Evolutionary conservation across 1,139 yeast species (phyloP).

Genomic region (Suhomyces ambrosiae): DNA sequence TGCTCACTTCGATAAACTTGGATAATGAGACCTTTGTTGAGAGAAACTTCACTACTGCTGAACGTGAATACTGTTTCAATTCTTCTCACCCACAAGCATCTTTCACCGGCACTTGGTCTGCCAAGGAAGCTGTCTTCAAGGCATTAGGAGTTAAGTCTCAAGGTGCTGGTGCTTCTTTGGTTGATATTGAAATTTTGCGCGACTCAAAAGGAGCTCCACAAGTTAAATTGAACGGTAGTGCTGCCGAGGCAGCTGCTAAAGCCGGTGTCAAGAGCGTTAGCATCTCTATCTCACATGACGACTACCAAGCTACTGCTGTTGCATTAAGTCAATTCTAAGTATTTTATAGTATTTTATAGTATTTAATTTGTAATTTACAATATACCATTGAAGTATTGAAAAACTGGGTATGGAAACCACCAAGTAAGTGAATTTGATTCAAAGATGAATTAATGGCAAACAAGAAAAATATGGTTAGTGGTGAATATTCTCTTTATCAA

Average conservation of each 20-base stretch:
- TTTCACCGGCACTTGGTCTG: constrained; percentile 98
- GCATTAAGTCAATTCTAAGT: constrained; percentile 75
- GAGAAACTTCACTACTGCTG: constrained; percentile 85
- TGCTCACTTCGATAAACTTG: constrained; percentile 75
- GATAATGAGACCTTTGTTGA: constrained; percentile 87
- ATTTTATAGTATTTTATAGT: too few relatives aligned
- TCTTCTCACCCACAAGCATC: constrained; percentile 85
- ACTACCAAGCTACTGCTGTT: constrained; percentile 95
- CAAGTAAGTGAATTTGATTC: too few relatives aligned
- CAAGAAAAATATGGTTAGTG: too few relatives aligned
- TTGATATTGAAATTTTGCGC: constrained; percentile 84
- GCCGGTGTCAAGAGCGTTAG: constrained; percentile 73
- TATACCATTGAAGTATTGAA: too few relatives aligned
- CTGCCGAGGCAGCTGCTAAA: constrained; percentile 67
- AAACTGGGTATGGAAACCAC: too few relatives aligned
- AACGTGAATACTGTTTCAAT: constrained; percentile 72
- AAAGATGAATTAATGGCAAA: too few relatives aligned
- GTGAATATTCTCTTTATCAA: too few relatives aligned
- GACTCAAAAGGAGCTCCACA: constrained; percentile 79
- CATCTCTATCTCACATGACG: constrained; percentile 94
- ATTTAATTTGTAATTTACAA: too few relatives aligned
- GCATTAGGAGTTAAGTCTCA: constrained; percentile 84
- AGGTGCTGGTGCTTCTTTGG: constrained; percentile 94
- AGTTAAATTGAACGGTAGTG: constrained; percentile 75
- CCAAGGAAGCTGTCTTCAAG: constrained; percentile 98